Base-by-base conservation (phyloP, 225 moss, liverwort and hornwort species). In the Bryum argenteum region DNA sequence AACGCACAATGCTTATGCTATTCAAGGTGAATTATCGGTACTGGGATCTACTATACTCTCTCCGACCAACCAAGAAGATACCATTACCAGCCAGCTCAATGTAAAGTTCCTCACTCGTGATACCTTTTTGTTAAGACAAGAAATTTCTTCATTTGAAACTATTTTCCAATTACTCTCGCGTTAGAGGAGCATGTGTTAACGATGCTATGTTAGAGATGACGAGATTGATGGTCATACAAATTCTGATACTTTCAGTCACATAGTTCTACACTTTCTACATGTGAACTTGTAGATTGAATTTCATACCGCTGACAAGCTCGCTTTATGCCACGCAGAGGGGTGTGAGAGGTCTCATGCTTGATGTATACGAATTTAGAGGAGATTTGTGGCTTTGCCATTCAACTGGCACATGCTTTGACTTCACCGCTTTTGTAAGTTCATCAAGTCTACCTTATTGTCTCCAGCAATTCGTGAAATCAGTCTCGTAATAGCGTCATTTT, bases 311-410 rank as follows among this genome's bases (percentile, higher is more conserved):
- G 50, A 83, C 62, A 70, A 57, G 9, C 6, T 65, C 64, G 39
- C 19, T 54, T 72, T 47, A 10, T 47, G 64, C 52, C 28, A 39
- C 67, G 79, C 90, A 96, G 96, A 86, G 89, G 78, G 94, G 94
- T 69, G 96, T 94, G 48, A 80, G 96, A 71, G 93, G 86, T 5
- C 82, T 97, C 24, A 90, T 94, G 91, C 88, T 97, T 45, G 94
- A 97, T 58, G 73, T 90, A 9, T 97, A 97, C 74, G 89, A 90
- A 13, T 92, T 94, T 65, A 14, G 14, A 23, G 79, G 86, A 19
- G 96, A 97, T 79, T 72, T 94, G 45, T 97, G 96, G 96, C 91
- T 97, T 53, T 97, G 96, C 73, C 96, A 97, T 77, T 94, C 96
- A 11, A 66, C 33, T 45, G 96, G 86, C 24, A 75, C 65, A 15